Percentiles rank a stretch among this genome's conserved stretches.
These are phyloP conservation scores for Fraxinus floribunda DNA, from an alignment of 305 asterid genomes.

Conservation along the genomic window DNA sequence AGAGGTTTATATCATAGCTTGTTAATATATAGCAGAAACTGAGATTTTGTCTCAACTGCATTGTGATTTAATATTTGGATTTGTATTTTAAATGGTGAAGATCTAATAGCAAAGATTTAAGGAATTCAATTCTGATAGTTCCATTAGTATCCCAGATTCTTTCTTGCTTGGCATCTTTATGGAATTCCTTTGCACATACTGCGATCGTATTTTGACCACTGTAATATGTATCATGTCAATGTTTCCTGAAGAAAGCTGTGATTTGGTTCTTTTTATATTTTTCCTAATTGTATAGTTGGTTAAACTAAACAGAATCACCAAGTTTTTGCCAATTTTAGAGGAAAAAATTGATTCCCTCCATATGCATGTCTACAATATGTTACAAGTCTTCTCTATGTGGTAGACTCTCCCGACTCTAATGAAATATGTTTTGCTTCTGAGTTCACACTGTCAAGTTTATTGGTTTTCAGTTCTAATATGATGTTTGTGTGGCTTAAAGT, in stretches of 20 bases:
- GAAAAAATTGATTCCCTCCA: background rate
- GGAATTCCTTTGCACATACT: background rate
- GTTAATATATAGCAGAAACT: background rate
- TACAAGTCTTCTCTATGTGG: background rate
- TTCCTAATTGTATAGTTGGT: background rate
- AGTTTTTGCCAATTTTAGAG: background rate
- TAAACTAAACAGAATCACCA: background rate
- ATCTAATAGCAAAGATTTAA: background rate
- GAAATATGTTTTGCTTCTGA: background rate
- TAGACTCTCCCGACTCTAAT: background rate
- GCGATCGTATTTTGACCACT: background rate
- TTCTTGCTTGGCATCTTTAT: background rate
- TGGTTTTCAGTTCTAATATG: background rate
- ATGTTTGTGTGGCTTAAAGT: constrained; percentile 11
- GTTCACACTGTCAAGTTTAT: background rate
- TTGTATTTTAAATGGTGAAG: background rate
- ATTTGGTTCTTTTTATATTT: background rate
- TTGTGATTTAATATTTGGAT: background rate
- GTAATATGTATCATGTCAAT: background rate
- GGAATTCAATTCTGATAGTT: background rate
- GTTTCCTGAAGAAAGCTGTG: background rate
- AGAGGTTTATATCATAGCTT: background rate
- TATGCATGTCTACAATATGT: background rate
- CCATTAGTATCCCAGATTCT: background rate
- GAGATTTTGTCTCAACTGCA: background rate